Base-by-base conservation (phyloP, 352 stramenopile species). In the Globisporangium radiosum region DNA sequence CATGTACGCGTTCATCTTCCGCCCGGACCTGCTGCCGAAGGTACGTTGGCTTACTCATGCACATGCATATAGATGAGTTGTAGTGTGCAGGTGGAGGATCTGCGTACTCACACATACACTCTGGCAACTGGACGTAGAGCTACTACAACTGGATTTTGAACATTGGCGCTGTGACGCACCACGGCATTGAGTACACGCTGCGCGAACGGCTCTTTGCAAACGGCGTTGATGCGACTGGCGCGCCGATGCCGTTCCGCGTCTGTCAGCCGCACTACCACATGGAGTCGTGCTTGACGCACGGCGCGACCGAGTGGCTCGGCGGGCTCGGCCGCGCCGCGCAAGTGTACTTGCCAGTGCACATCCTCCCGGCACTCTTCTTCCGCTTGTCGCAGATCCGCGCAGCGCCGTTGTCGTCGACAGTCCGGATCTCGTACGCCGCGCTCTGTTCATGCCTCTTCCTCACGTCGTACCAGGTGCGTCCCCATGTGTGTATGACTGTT, bases 251-350 rank as follows among this genome's bases (percentile, higher is more conserved):
- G 9, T 95, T 93, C 61, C 85, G 82, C 5, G 63, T 73, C 15
- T 95, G 85, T 47, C 85, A 95, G 66, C 85, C 85, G 19, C 85
- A 95, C 65, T 93, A 90, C 52, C 85, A 95, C 76, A 78, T 86
- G 64, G 85, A 93, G 47, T 95, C 85, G n/a, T 95, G 85, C 25
- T 56, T 87, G 59, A 88, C 78, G 14, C 83, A 95, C 60, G 61
- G 70, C 5, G 76, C 85, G 25, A 93, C 87, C 55, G 80, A 93
- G 57, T 93, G 81, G 78, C 58, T 90, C 42, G 71, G 70, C 36
- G 85, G 82, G 0, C 60, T 95, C 19, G 78, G 77, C 0, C 76
- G 85, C n/a, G 77, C 83, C 8, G 65, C 87, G 62, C 82, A 85
- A 62, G 79, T 95, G 54, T 95, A 95, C 54, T 48, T 90, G 5